These are phyloP conservation scores for Phytophthora pini DNA, from an alignment of 352 stramenopile species.

Conservation along the genomic window DNA sequence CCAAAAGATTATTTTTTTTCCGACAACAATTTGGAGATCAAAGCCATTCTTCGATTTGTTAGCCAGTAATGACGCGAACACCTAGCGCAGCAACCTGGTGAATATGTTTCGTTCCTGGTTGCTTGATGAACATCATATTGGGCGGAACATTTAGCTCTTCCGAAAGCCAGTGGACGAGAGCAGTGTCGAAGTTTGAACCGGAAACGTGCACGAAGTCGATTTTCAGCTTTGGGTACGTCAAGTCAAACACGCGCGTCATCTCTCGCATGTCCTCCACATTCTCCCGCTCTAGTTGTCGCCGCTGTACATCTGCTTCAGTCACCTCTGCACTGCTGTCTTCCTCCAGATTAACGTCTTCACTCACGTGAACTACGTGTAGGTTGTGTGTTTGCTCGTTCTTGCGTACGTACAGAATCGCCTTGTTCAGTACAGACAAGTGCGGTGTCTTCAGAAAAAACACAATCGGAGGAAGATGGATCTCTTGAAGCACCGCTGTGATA, in stretches of 20 bases:
- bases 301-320: slow-evolving; percentile 44
- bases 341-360: slow-evolving; percentile 39
- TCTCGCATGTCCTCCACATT: slow-evolving; percentile 74
- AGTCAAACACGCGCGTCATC: slow-evolving; percentile 83
- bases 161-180: slow-evolving; percentile 89
- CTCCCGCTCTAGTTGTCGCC: slow-evolving; percentile 41
- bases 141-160: slow-evolving; percentile 74
- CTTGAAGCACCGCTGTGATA: slow-evolving; percentile 62
- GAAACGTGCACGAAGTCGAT: slow-evolving; percentile 88
- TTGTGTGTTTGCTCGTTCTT: slow-evolving; percentile 93
- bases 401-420: slow-evolving; percentile 94
- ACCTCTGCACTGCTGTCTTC: slow-evolving; percentile 40
- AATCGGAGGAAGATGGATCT: slow-evolving; percentile 84
- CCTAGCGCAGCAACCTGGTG: slow-evolving; percentile 89
- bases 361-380: slow-evolving; percentile 90
- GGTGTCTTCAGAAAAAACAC: slow-evolving; percentile 93
- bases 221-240: slow-evolving; percentile 94
- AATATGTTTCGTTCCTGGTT: slow-evolving; percentile 89
- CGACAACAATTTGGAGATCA: neutral
- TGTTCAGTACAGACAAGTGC: slow-evolving; percentile 92
- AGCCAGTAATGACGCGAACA: slow-evolving; percentile 90
- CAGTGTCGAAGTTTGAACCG: slow-evolving; percentile 69
- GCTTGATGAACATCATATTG: slow-evolving; percentile 96
- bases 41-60: slow-evolving; percentile 2
- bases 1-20: neutral